Conservation (phyloP, 2,329 filamentous ascomycete species). For the Ceratocystiopsis brevicomis region DNA sequence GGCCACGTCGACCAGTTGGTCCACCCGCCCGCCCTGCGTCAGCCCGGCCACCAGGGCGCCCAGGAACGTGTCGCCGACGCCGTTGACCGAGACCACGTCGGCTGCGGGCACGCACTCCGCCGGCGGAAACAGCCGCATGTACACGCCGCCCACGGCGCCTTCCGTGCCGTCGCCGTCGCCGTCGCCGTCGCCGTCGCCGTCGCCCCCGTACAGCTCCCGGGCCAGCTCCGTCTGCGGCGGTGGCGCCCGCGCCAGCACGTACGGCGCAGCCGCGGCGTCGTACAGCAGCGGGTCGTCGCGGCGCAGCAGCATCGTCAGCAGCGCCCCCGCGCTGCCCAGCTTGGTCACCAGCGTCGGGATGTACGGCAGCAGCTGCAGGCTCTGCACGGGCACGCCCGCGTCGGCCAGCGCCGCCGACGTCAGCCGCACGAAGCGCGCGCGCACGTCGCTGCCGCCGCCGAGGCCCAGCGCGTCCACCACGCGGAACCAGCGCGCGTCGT, state of each 20-base stretch:
- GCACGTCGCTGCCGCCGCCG: constrained; percentile 28
- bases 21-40: constrained; percentile 34
- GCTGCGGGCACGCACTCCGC: constrained; percentile 38
- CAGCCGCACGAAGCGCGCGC: constrained; percentile 52
- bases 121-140: constrained; percentile 56
- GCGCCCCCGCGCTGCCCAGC: constrained; percentile 54
- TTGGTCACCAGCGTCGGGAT: constrained; percentile 75
- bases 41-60: constrained; percentile 70
- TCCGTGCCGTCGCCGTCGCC: constrained; percentile 25
- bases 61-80: constrained; percentile 82
- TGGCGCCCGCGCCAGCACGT: constrained; percentile 48
- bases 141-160: constrained; percentile 49
- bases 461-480: constrained; percentile 67
- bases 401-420: constrained; percentile 52
- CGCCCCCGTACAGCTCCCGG: constrained; percentile 1
- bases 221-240: neutral
- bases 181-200: constrained; percentile 25
- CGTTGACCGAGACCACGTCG: constrained; percentile 77
- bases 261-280: constrained; percentile 42
- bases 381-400: constrained; percentile 64
- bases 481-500: constrained; percentile 56
- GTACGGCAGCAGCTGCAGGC: constrained; percentile 69
- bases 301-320: constrained; percentile 53
- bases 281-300: constrained; percentile 49
- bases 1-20: constrained; percentile 55